A percentile compares a stretch with the other conserved stretches of the same genome.
Evolutionary conservation across 805 yeast genomes (phyloP).

Genomic region (Lipomyces orientalis): DNA sequence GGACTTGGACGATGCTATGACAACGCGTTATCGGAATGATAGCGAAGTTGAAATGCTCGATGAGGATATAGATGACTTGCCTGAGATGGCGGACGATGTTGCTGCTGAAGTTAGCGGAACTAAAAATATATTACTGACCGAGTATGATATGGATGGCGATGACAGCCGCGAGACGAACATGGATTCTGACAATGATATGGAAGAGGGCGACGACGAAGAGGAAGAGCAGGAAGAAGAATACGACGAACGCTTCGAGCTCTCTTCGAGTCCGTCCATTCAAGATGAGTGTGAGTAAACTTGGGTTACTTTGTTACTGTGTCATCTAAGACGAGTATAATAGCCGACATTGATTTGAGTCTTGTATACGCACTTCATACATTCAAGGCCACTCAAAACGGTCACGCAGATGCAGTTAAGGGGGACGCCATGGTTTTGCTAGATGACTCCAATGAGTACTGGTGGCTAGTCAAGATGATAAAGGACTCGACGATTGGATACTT

Average conservation of each 20-base stretch:
- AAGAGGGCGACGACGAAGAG: slow-evolving; percentile 45
- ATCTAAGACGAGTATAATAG: slow-evolving; percentile 31
- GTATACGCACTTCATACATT: slow-evolving; percentile 88
- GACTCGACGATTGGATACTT: slow-evolving; percentile 88
- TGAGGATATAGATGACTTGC: slow-evolving; percentile 5
- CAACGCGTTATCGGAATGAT: slow-evolving; percentile 1
- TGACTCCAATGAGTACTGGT: slow-evolving; percentile 95
- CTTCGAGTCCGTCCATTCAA: slow-evolving; percentile 66
- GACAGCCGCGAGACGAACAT: neutral
- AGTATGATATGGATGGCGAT: neutral
- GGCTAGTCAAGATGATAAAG: slow-evolving; percentile 71
- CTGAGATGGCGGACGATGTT: neutral
- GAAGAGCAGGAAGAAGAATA: slow-evolving; percentile 53
- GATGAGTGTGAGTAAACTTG: slow-evolving; percentile 48
- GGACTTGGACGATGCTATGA: neutral
- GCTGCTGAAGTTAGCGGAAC: neutral
- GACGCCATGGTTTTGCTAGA: slow-evolving; percentile 82
- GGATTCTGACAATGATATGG: slow-evolving; percentile 44
- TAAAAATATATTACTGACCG: neutral
- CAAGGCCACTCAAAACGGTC: slow-evolving; percentile 91
- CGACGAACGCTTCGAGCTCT: slow-evolving; percentile 51
- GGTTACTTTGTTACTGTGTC: neutral
- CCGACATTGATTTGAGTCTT: slow-evolving; percentile 79
- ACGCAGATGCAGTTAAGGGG: slow-evolving; percentile 76
- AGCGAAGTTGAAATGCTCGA: neutral